Base-by-base conservation (phyloP, 805 yeast genomes). In the Zygosaccharomyces bailii region DNA sequence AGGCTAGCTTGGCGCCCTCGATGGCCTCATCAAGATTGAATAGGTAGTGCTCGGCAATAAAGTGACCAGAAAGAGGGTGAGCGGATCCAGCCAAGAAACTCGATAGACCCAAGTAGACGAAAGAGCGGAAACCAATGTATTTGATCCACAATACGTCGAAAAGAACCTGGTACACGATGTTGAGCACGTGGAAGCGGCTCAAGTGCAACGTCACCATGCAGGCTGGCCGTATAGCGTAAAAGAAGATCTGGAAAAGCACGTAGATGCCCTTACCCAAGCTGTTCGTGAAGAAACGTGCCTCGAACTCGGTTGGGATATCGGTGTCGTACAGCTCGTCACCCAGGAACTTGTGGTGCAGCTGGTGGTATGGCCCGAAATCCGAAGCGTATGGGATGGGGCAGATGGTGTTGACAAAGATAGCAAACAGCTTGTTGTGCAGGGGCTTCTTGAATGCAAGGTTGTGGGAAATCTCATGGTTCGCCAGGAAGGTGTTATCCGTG, bases 1-100 rank as follows among this genome's bases (percentile, higher is more conserved):
- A 7, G 56, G 61, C 38, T 56, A 52, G 40, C 39, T 40, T 38
- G 36, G 51, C 52, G 7, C 52, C 55, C n/a, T 33, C 45, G 5
- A 49, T 25, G 17, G 55, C 54, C 25, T 65, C 61, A 17, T 75
- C 76, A 30, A 86, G 83, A 51, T 80, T 70, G 63, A 87, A 72
- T 10, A 87, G 79, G 60, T 86, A 87, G 63, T 89, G 97, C 61
- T 89, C 97, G n/a, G 96, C 91, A 52, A 89, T 86, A 66, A 89
- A 89, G 68, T 89, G 97, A 16, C 96, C 97, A 1, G 96, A 95
- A 48, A 88, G 82, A 20, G 97, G 97, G 60, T 89, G 97, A 60
- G 86, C 71, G 0, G 95, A 86, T 2, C 97, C 97, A 0, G 96
- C 96, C 42, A 89, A 69, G 60, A 89, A 86, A 0, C 95, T 82